Evolutionary conservation across 2,329 filamentous ascomycete genomes (phyloP), one percentile per base, ranked within the genome.

Genomic region (Plenodomus biglobosus): DNA sequence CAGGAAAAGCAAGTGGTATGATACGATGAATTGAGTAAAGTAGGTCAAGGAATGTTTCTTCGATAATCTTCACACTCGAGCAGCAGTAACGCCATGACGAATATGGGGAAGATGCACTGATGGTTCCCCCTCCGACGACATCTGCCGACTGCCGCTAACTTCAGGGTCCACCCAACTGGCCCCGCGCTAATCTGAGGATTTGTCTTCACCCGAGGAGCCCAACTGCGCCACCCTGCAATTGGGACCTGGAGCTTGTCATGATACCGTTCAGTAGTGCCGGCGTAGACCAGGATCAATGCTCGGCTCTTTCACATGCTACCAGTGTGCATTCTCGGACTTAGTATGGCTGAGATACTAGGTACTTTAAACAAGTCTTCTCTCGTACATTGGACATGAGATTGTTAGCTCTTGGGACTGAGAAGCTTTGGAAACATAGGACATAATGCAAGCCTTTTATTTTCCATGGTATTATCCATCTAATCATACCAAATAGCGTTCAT

Each of bases 401-500:
- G n/a, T n/a, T n/a, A n/a, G n/a, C n/a, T n/a, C n/a, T n/a, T n/a
- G n/a, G n/a, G n/a, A n/a, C n/a, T n/a, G n/a, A n/a, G 22, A 24
- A 10, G 22, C 22, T 24, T 10, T 24, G 22, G 10, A 24, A 5
- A 10, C 22, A 5, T 24, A 24, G 22, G 22, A 10, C 22, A 24
- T 24, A 24, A 24, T 10, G 5, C 22, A 5, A 24, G 22, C 10
- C 10, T 10, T 24, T 10, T 5, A 10, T 24, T 10, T 10, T 5
- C 22, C 22, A 24, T 5, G 22, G 10, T 10, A 6, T 13, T 40
- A 22, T 24, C 27, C 27, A 62, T 53, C 65, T 63, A 90, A 73
- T 95, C 87, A 71, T 94, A 94, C 90, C 90, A 95, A 55, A 95
- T 91, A n/a, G 90, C 90, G 74, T 95, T 95, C 90, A 95, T 95